Evolutionary conservation across 768 basidiomycete genomes (phyloP).

Genomic region (Hericium alpestre): DNA sequence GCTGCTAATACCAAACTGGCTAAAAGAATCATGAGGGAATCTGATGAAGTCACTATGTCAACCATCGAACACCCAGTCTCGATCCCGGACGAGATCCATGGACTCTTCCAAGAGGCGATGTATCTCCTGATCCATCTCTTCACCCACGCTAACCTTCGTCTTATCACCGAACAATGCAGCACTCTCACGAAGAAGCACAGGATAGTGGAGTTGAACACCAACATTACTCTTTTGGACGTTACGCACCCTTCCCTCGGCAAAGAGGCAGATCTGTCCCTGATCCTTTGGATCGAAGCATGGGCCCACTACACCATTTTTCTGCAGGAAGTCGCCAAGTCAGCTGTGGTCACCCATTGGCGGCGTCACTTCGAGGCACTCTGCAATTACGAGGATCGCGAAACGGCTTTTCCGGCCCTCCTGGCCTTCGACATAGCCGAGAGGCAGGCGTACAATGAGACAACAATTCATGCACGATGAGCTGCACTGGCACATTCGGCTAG

Average conservation of each 20-base stretch:
- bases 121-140: neutral
- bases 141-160: neutral
- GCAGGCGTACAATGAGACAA: too few species aligned
- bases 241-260: neutral
- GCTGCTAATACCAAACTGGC: too few species aligned
- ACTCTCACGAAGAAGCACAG: neutral
- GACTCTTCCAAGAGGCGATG: neutral
- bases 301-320: neutral
- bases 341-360: neutral
- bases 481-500: neutral
- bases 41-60: too few species aligned
- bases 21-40: too few species aligned
- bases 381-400: neutral
- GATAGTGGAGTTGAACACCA: too few species aligned
- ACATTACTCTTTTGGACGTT: neutral
- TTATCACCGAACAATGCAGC: neutral
- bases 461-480: neutral
- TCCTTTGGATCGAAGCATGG: neutral
- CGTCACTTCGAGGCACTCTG: neutral
- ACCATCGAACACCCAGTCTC: neutral
- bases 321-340: neutral
- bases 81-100: neutral
- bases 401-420: neutral
- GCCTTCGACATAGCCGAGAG: neutral
- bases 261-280: neutral